These are phyloP conservation scores for Saprolegnia diclina DNA, from an alignment of 352 stramenopile species.

Conservation along the genomic window DNA sequence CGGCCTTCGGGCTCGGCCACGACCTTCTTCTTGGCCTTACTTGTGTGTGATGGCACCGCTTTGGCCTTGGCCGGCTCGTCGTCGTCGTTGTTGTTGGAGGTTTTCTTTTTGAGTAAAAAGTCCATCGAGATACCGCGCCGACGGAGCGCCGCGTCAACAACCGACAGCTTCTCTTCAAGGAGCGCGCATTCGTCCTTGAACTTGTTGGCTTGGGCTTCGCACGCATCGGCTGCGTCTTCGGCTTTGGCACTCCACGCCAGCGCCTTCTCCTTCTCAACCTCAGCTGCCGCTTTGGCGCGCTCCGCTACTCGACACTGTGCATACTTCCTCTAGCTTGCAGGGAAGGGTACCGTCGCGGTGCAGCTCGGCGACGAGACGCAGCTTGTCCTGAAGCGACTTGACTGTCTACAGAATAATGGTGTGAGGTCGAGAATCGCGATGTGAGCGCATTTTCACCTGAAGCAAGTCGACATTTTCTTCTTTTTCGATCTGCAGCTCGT, in stretches of 20 bases:
- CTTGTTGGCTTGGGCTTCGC: conserved; percentile 24
- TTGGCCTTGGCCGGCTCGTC: conserved; percentile 29
- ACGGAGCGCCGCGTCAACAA: conserved; percentile 14
- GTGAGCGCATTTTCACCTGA: not conserved
- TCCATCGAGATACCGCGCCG: conserved; percentile 26
- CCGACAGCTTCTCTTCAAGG: conserved; percentile 31
- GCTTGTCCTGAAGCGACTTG: conserved; percentile 26
- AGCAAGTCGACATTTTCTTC: conserved; percentile 28
- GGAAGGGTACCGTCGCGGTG: conserved; percentile 7
- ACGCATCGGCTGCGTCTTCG: conserved; percentile 22
- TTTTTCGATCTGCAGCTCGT: conserved; percentile 26
- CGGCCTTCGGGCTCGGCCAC: conserved; percentile 32
- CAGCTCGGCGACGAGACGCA: not conserved
- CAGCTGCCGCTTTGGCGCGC: conserved; percentile 4
- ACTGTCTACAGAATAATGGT: conserved; percentile 4
- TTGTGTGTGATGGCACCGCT: conserved; percentile 20
- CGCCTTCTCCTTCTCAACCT: not conserved
- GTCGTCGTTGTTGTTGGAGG: conserved; percentile 35
- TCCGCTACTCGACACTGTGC: conserved; percentile 1
- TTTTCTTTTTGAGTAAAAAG: conserved; percentile 36
- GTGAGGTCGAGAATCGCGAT: no score
- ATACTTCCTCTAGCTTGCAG: not conserved
- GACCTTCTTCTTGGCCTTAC: conserved; percentile 38
- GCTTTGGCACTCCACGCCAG: conserved; percentile 8
- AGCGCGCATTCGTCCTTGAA: conserved; percentile 18